phyloP scores from a whole-genome alignment of 306 rosid genomes.

The Lupinus albus region DNA sequence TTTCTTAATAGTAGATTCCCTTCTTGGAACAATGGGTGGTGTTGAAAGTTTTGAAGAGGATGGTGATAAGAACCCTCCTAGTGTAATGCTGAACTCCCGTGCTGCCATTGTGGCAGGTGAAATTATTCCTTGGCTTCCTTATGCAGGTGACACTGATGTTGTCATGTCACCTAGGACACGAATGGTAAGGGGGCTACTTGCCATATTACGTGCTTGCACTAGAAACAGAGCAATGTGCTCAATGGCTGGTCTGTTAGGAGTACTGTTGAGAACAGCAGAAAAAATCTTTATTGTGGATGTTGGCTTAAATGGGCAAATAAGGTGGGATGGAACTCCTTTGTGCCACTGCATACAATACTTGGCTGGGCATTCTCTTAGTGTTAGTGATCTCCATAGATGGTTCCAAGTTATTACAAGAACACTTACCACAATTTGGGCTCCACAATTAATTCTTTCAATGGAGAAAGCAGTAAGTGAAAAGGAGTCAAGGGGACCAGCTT shows the following conservation, averaged over 20 bases:
- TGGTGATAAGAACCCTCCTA: slow-evolving; percentile 89
- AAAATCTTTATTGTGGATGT: slow-evolving; percentile 65
- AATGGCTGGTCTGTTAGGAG: slow-evolving; percentile 88
- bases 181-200: slow-evolving; percentile 95
- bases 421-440: slow-evolving; percentile 76
- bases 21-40: slow-evolving; percentile 98
- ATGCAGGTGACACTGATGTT: slow-evolving; percentile 67
- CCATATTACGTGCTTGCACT: slow-evolving; percentile 92
- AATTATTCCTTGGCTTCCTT: slow-evolving; percentile 95
- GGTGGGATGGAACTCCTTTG: slow-evolving; percentile 94
- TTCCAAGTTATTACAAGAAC: slow-evolving; percentile 77
- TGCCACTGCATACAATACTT: slow-evolving; percentile 92
- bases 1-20: slow-evolving; percentile 85
- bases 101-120: slow-evolving; percentile 95
- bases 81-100: slow-evolving; percentile 96
- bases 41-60: slow-evolving; percentile 97
- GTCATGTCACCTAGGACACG: slow-evolving; percentile 91
- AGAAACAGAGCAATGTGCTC: slow-evolving; percentile 99
- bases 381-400: slow-evolving; percentile 81
- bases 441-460: slow-evolving; percentile 77
- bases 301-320: slow-evolving; percentile 63
- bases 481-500: slow-evolving; percentile 89
- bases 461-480: slow-evolving; percentile 89
- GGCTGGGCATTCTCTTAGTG: slow-evolving; percentile 90
- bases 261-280: slow-evolving; percentile 83